Evolutionary conservation across 2,329 filamentous ascomycete species (phyloP), one percentile per base, ranked within the genome.

Genomic region (Paraconiothyrium brasiliense): DNA sequence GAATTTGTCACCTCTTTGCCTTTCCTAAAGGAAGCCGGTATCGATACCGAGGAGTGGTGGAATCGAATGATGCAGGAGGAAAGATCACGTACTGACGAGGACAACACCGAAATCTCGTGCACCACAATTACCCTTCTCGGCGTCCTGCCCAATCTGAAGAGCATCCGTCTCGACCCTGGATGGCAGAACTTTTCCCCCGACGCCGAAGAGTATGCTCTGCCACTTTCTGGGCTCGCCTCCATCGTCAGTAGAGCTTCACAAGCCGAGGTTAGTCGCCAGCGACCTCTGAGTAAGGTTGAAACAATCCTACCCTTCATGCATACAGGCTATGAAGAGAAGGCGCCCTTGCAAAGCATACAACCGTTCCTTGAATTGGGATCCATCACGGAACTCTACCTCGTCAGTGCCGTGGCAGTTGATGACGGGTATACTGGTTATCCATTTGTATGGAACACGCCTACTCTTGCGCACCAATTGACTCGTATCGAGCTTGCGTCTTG

Each of bases 351-450:
- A 60, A 68, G 65, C 52, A 48, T 78, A 20, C 62, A 73, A 30
- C 71, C 73, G 0, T 74, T 76, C 54, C 67, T 77, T 60, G 61
- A 47, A 1, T 64, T 76, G 8, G 58, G 63, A 3, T 69, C 67
- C 43, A 56, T 78, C n/a, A 66, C 66, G 10, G 71, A 73, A 27
- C 60, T 77, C 1, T 77, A 71, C 51, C 71, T 71, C 14, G 69
- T 77, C 5, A 75, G 73, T 54, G 72, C 69, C 24, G 65, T 76
- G 4, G 74, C 74, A 20, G 58, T 75, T 16, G 70, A 77, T 13
- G 74, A 77, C n/a, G 66, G 67, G 16, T 76, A 71, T 63, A 69
- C 66, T 20, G 72, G 73, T 4, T 67, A 69, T 10, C 67, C 72
- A 9, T 74, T 78, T 60, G 49, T 63, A 27, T 78, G 75, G 75